Percentiles rank a stretch among this genome's conserved stretches.
Evolutionary conservation across 1,139 yeast genomes (phyloP).

Genomic region (Kodamaea arcana): DNA sequence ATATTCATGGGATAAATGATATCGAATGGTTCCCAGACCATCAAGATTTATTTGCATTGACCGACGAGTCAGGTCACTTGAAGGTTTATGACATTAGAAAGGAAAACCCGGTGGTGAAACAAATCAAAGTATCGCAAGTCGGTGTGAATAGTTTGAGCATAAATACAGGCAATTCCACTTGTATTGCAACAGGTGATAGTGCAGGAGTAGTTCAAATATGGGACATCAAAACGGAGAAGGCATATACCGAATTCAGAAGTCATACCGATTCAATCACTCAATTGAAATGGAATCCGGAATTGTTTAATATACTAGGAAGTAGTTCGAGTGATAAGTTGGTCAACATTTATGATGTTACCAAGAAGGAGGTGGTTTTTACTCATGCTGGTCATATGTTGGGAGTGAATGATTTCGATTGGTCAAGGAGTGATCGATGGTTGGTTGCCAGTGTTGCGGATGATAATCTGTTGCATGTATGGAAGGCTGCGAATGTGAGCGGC

Average conservation of each 20-base stretch:
- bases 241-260: conserved; percentile 40
- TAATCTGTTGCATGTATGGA: conserved; percentile 86
- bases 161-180: conserved; percentile 50
- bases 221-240: conserved; percentile 57
- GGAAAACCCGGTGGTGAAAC: conserved; percentile 16
- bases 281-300: conserved; percentile 74
- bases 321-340: conserved; percentile 72
- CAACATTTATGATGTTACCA: conserved; percentile 61
- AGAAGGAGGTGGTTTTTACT: conserved; percentile 48
- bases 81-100: conserved; percentile 49
- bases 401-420: conserved; percentile 86
- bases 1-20: conserved; percentile 50
- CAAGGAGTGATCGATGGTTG: conserved; percentile 72
- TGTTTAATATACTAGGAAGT: conserved; percentile 59
- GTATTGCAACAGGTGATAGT: conserved; percentile 68
- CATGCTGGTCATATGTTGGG: conserved; percentile 93
- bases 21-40: conserved; percentile 59
- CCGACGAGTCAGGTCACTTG: conserved; percentile 52
- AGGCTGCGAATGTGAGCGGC: conserved; percentile 40
- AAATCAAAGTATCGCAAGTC: conserved; percentile 29
- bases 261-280: conserved; percentile 65
- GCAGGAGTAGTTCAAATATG: conserved; percentile 57
- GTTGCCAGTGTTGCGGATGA: conserved; percentile 84
- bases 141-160: conserved; percentile 67
- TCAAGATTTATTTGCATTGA: conserved; percentile 51